Evolutionary conservation across 768 basidiomycete genomes (phyloP), one percentile per base, ranked within the genome.

Genomic region (Lactarius vividus): DNA sequence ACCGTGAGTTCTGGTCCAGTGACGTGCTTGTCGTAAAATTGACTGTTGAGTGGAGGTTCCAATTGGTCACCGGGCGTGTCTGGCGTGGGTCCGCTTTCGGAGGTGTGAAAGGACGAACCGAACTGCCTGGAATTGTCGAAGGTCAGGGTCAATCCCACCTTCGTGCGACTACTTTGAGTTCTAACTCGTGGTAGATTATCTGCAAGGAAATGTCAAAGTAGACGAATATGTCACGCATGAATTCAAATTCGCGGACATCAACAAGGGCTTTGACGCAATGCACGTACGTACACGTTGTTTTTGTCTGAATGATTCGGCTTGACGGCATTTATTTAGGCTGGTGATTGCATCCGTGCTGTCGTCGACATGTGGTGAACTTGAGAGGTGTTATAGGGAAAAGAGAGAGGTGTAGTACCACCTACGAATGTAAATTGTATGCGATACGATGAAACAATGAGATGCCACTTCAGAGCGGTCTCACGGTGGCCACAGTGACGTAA

Each of bases 1-100:
- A 44, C 75, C 77, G 74, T 74, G 64, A 72, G 74, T 73, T 56
- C 57, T 33, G 61, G 33, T 26, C 42, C 65, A 11, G 42, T 18
- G 29, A 10, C 66, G 28, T 35, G 18, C 66, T 26, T 59, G 60
- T 49, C 31, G 84, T 82, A 63, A 63, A 33, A 61, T n/a, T 31
- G 33, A 31, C 44, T 59, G 68, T n/a, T 57, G 49, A 33, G 18
- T 52, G 33, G 63, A 74, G 73, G 37, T 81, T 78, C 76, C 82
- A 90, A 78, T 80, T 85, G 61, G 88, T 95, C 33, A 94, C 94
- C 65, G 94, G 94, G 57, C 87, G 95, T 59, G 89, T 87, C 55
- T 98, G 97, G 97, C 89, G 94, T 73, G 97, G 97, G 53, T 81
- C 85, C 40, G 97, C 97, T 2, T 99, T 98, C 73, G 97, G 97